Evolutionary conservation across 2,329 filamentous ascomycete genomes (phyloP).

Genomic region (Aspergillus piperis): DNA sequence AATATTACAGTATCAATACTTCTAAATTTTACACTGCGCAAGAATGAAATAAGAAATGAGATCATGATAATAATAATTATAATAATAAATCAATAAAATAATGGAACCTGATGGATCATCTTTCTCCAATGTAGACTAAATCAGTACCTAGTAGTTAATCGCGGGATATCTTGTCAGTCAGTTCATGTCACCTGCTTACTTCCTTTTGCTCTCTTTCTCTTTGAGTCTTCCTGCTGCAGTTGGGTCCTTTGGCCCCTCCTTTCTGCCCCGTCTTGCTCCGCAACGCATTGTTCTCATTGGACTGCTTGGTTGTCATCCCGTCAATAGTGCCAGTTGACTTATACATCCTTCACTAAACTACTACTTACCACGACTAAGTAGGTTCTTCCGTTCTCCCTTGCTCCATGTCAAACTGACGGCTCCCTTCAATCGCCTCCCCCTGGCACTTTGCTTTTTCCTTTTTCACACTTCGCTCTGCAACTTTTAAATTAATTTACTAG

Average conservation of each 20-base stretch:
- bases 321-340: constrained; percentile 24
- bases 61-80: no score
- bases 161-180: neutral
- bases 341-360: constrained; percentile 8
- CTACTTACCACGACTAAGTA: no score
- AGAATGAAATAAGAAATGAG: no score
- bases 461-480: neutral
- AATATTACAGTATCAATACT: neutral
- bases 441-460: neutral
- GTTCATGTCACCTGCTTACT: neutral
- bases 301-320: constrained; percentile 12
- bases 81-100: no score
- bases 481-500: neutral
- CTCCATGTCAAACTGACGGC: constrained; percentile 16
- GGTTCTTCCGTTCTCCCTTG: constrained; percentile 1
- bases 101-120: neutral
- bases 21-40: no score
- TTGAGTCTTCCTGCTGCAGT: neutral
- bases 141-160: neutral
- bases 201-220: neutral
- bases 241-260: constrained; percentile 11
- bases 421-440: constrained; percentile 1
- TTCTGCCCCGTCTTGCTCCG: constrained; percentile 5
- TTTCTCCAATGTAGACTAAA: neutral
- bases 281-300: constrained; percentile 18